phyloP scores from a whole-genome alignment of 176 grass and related monocot species.

The Secale cereale region DNA sequence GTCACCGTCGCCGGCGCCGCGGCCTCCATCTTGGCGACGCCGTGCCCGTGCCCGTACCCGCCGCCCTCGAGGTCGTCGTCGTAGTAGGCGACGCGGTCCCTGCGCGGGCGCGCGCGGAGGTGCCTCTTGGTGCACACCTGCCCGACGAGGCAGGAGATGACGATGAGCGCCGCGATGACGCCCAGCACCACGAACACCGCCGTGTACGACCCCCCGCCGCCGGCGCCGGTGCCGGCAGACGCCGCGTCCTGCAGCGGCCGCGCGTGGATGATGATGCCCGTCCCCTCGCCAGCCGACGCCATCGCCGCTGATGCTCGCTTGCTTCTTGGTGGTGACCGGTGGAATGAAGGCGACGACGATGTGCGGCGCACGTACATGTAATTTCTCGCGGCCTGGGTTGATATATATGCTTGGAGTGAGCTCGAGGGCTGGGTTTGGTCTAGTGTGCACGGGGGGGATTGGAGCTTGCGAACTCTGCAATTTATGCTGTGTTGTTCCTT shows the following conservation, averaged over 20 bases:
- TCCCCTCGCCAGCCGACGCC: neutral
- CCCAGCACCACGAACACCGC: slow-evolving; percentile 68
- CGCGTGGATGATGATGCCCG: slow-evolving; percentile 17
- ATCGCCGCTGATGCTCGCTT: neutral
- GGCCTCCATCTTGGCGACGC: slow-evolving; percentile 37
- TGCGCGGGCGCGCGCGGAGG: slow-evolving; percentile 48
- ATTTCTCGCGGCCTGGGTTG: neutral
- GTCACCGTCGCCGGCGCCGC: neutral
- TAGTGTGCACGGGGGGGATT: neutral
- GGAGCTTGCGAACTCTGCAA: slow-evolving; percentile 25
- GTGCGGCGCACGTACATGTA: neutral
- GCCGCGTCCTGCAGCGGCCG: neutral
- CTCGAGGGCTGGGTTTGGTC: slow-evolving; percentile 13
- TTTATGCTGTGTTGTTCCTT: neutral
- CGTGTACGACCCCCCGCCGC: slow-evolving; percentile 47
- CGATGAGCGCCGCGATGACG: slow-evolving; percentile 60
- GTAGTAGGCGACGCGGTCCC: slow-evolving; percentile 54
- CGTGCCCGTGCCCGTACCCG: slow-evolving; percentile 13
- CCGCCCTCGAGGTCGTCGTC: slow-evolving; percentile 56
- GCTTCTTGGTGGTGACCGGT: neutral
- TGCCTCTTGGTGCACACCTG: slow-evolving; percentile 60
- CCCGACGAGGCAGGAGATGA: slow-evolving; percentile 66
- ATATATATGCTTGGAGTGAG: slow-evolving; percentile 41
- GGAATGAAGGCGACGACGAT: neutral
- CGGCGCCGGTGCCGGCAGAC: neutral